Evolutionary conservation across 495 filamentous ascomycete genomes (phyloP).

Genomic region (Bombardia bombarda): DNA sequence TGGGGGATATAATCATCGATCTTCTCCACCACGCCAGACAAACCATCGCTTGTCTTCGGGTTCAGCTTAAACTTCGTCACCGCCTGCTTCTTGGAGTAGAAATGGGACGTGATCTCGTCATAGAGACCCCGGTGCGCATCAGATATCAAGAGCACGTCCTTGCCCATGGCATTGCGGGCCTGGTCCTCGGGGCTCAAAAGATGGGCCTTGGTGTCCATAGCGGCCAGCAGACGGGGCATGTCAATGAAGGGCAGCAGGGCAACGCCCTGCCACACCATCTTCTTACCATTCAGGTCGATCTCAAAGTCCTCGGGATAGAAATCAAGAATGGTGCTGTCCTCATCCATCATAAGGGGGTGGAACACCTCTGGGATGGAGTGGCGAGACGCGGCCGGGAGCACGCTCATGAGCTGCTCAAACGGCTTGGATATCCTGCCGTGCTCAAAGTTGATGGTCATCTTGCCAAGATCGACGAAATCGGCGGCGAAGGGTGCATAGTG

Average conservation of each 20-base stretch:
- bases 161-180: slow-evolving; percentile 70
- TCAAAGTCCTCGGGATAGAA: slow-evolving; percentile 96
- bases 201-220: slow-evolving; percentile 77
- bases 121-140: slow-evolving; percentile 70
- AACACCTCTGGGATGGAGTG: slow-evolving; percentile 85
- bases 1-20: slow-evolving; percentile 76
- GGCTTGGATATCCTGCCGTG: slow-evolving; percentile 83
- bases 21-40: slow-evolving; percentile 75
- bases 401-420: slow-evolving; percentile 98
- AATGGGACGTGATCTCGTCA: slow-evolving; percentile 66
- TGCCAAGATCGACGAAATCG: slow-evolving; percentile 79
- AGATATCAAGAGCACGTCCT: slow-evolving; percentile 75
- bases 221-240: slow-evolving; percentile 73
- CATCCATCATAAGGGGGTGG: slow-evolving; percentile 77
- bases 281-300: slow-evolving; percentile 93
- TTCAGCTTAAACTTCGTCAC: slow-evolving; percentile 59
- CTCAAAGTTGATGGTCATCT: slow-evolving; percentile 73
- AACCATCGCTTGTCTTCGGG: slow-evolving; percentile 60
- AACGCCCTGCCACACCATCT: slow-evolving; percentile 96
- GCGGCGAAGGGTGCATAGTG: slow-evolving; percentile 97
- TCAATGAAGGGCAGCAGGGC: slow-evolving; percentile 94
- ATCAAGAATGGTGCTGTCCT: slow-evolving; percentile 85
- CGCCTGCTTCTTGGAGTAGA: slow-evolving; percentile 84
- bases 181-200: slow-evolving; percentile 70
- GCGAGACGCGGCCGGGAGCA: slow-evolving; percentile 84